A percentile compares a stretch with the other conserved stretches of the same genome.
Evolutionary conservation across 768 basidiomycete genomes (phyloP).

Genomic region (Hydnum rufescens): DNA sequence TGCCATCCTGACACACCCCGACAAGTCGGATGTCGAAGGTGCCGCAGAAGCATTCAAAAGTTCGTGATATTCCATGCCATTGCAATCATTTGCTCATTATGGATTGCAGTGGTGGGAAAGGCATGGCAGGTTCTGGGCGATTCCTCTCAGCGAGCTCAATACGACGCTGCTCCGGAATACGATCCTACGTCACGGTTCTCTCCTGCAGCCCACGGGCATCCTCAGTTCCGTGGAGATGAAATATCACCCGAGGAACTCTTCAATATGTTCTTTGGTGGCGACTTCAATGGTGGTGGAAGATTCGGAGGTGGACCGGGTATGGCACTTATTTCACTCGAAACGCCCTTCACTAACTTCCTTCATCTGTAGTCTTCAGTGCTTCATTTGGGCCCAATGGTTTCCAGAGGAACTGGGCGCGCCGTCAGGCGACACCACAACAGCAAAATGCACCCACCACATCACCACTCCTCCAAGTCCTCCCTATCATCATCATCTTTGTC

Average conservation of each 20-base stretch:
- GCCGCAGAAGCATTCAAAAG: constrained; percentile 98
- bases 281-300: constrained; percentile 21
- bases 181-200: constrained; percentile 58
- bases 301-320: constrained; percentile 25
- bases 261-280: constrained; percentile 92
- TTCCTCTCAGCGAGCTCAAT: constrained; percentile 69
- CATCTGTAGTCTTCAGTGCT: constrained; percentile 44
- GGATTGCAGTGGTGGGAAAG: constrained; percentile 73
- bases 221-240: constrained; percentile 26
- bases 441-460: constrained; percentile 14
- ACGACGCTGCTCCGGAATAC: constrained; percentile 77
- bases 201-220: constrained; percentile 11
- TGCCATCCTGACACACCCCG: constrained; percentile 74
- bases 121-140: constrained; percentile 95
- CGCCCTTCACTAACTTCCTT: constrained; percentile 4
- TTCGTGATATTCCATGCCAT: constrained; percentile 24
- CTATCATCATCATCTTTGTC: constrained; percentile 61
- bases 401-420: constrained; percentile 37
- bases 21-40: constrained; percentile 93
- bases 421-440: neutral
- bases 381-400: constrained; percentile 73
- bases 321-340: constrained; percentile 8
- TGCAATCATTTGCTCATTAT: neutral
- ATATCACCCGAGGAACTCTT: constrained; percentile 91
- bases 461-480: constrained; percentile 56